phyloP scores from a whole-genome alignment of 2,329 filamentous ascomycete genomes.

The Ilyonectria mors-panacis region DNA sequence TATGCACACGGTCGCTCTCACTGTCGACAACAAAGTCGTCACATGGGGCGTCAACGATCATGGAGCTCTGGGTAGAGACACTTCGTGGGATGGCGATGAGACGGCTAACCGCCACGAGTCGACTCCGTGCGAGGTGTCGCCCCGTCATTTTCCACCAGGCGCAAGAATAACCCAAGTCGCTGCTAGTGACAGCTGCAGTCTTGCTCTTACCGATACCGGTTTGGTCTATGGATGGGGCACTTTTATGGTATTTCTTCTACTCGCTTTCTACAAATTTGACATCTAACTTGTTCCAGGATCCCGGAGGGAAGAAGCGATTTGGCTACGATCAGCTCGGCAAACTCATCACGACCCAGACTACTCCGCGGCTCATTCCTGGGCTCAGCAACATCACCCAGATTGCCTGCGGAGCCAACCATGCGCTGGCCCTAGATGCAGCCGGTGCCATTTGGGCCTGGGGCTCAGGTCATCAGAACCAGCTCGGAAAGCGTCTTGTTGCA shows the following conservation, averaged over 20 bases:
- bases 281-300: constrained; percentile 32
- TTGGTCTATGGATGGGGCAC: constrained; percentile 84
- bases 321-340: constrained; percentile 60
- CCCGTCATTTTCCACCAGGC: constrained; percentile 67
- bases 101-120: constrained; percentile 67
- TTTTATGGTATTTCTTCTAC: constrained; percentile 69
- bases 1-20: constrained; percentile 82
- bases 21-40: constrained; percentile 80
- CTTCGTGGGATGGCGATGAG: constrained; percentile 70
- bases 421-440: constrained; percentile 72
- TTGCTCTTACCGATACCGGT: constrained; percentile 78
- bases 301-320: constrained; percentile 62
- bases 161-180: constrained; percentile 71
- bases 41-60: constrained; percentile 90
- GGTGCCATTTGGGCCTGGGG: constrained; percentile 54
- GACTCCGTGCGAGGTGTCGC: constrained; percentile 71
- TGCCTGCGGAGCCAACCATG: constrained; percentile 75
- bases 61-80: constrained; percentile 80
- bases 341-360: constrained; percentile 55
- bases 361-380: constrained; percentile 57
- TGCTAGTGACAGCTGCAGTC: constrained; percentile 78
- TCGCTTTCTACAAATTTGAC: no score
- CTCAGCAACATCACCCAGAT: constrained; percentile 73
- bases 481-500: constrained; percentile 65
- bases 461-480: constrained; percentile 61